Evolutionary conservation across 2,329 filamentous ascomycete genomes (phyloP), one percentile per base, ranked within the genome.

Genomic region (Monosporascus cannonballus): DNA sequence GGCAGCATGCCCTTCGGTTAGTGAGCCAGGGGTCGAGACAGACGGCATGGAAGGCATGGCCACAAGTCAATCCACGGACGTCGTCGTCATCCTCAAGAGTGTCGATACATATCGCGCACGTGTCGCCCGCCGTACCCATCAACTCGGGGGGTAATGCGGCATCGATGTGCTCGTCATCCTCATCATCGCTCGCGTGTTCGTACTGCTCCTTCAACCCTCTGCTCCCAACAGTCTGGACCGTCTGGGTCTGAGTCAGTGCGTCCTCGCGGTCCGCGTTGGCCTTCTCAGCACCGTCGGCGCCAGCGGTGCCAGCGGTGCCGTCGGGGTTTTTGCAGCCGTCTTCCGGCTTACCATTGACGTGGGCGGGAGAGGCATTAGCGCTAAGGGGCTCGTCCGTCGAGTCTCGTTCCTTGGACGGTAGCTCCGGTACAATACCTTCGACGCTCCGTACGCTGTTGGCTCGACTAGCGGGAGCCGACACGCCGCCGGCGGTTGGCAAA

Each of bases 1-100:
- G 94, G 69, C 94, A 99, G 75, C 93, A 97, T 25, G 94, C 94
- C 59, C 93, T 86, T 57, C 94, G 84, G 66, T 89, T 92, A 9
- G 94, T 99, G 58, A 99, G 75, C 94, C 94, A 99, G 11, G 94
- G 94, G 63, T 99, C 94, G 48, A 99, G 83, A 67, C 94, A 99
- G 39, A 87, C 89, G 49, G 91, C 92, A 69, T 99, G 94, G 81
- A 97, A 99, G 51, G 93, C 92, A 70, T 99, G 94, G n/a, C 94
- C 94, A 65, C 94, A 99, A 4, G 90, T 91, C 56, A 99, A 75
- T 2, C 94, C 94, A 61, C 94, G 89, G 48, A 99, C 86, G 67
- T 99, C 93, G 62, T 97, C 94, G 57, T 96, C 90, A 57, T 97
- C 90, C 69, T 99, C 94, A 18, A 99, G 81, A 0, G 83, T 87